Conservation (phyloP, 257 asterid species). For the Avicennia marina region DNA sequence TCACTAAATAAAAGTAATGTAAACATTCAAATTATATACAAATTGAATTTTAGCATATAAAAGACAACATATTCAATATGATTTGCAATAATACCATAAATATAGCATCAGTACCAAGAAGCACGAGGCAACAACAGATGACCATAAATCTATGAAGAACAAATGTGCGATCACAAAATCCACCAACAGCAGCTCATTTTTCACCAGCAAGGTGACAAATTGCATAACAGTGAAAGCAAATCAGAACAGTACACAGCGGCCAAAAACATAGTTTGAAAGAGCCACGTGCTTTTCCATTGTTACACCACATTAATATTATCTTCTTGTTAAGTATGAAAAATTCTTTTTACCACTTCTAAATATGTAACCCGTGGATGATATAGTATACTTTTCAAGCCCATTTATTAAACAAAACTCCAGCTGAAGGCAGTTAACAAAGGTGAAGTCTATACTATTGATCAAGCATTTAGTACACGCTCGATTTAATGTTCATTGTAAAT, state of each 20-base stretch:
- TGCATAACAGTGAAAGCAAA: not conserved
- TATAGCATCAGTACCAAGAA: not conserved
- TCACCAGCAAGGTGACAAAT: not conserved
- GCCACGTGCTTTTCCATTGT: not conserved
- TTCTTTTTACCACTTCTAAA: not conserved
- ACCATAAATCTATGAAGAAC: not conserved
- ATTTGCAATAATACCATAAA: not conserved
- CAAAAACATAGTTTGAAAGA: not conserved
- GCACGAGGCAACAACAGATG: slow-evolving; percentile 6
- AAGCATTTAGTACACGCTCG: not conserved
- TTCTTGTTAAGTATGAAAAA: not conserved
- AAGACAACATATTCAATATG: not conserved
- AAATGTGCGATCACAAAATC: slow-evolving; percentile 2
- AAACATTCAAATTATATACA: not conserved
- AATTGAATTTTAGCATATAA: not conserved
- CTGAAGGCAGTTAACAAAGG: not conserved
- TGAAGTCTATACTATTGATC: not conserved
- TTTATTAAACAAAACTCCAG: not conserved
- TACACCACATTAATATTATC: not conserved
- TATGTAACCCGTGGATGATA: not conserved
- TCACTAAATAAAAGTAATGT: not conserved
- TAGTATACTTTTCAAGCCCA: not conserved
- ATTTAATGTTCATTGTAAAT: not conserved
- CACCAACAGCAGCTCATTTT: not conserved
- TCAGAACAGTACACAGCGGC: not conserved